Conservation (phyloP, 805 yeast genomes). For the Saturnispora sanitii region DNA sequence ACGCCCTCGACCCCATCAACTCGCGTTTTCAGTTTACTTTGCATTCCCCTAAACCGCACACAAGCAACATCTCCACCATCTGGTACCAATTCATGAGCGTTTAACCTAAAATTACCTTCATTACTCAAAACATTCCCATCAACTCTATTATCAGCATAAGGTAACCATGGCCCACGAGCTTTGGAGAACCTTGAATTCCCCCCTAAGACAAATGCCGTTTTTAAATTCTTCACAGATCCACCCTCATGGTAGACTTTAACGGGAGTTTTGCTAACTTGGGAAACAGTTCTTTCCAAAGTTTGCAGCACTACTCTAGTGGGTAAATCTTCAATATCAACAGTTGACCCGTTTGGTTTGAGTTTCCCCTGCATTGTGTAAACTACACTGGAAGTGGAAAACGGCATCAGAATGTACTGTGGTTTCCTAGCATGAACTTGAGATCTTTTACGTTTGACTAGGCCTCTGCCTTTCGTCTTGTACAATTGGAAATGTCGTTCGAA, state of each 20-base stretch:
- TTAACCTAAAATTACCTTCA: constrained; percentile 32
- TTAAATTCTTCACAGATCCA: constrained; percentile 33
- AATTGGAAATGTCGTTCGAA: constrained; percentile 10
- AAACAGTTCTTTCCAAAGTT: constrained; percentile 38
- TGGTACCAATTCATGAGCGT: constrained; percentile 19
- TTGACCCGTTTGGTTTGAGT: not conserved
- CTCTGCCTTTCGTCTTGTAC: constrained; percentile 2
- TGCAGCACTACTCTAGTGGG: constrained; percentile 49
- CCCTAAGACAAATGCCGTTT: constrained; percentile 45
- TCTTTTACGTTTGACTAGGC: constrained; percentile 7
- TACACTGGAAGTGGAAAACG: constrained; percentile 41
- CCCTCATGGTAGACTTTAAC: not conserved
- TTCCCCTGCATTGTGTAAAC: not conserved
- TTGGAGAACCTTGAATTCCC: constrained; percentile 55
- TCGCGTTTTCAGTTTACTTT: constrained; percentile 3
- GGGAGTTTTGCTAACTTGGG: constrained; percentile 25
- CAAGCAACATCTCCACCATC: constrained; percentile 32
- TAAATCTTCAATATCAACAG: constrained; percentile 29
- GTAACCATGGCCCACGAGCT: constrained; percentile 62
- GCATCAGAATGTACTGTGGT: constrained; percentile 60
- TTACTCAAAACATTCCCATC: constrained; percentile 56
- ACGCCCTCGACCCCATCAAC: constrained; percentile 10
- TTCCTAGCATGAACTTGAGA: constrained; percentile 32
- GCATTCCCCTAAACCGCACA: constrained; percentile 58
- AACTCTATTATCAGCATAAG: constrained; percentile 57